Percentiles rank a stretch among this genome's conserved stretches.
Conservation (phyloP, 2,329 filamentous ascomycete species). For the Sporothrix brunneoviolacea region DNA sequence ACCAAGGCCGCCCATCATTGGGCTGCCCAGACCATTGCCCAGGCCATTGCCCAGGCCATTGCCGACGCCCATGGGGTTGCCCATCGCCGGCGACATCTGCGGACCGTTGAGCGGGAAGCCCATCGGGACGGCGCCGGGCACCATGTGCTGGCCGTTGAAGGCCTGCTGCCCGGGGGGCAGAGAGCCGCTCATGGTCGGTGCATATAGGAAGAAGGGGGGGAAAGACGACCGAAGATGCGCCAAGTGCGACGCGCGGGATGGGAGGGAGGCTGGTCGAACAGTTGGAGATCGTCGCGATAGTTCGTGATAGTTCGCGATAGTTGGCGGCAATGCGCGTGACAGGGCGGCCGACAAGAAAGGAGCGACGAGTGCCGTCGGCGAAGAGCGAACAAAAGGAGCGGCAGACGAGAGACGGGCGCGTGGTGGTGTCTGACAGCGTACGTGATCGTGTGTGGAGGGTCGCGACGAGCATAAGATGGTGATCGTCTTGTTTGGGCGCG, state of each 20-base stretch:
- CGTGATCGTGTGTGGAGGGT: no score
- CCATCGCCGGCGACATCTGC: slow-evolving; percentile 12
- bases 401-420: no score
- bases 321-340: no score
- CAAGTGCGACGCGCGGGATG: neutral
- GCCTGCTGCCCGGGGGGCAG: slow-evolving; percentile 34
- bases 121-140: slow-evolving; percentile 14
- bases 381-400: no score
- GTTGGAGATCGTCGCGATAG: neutral
- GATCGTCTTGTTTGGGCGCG: slow-evolving; percentile 5
- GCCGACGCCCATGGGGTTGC: slow-evolving; percentile 3
- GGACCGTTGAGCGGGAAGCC: slow-evolving; percentile 14
- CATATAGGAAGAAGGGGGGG: slow-evolving; percentile 18
- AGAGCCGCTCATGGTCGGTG: slow-evolving; percentile 34
- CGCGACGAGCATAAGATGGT: no score
- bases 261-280: no score
- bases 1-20: slow-evolving; percentile 2
- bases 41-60: neutral
- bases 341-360: neutral
- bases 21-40: neutral
- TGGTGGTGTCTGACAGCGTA: no score
- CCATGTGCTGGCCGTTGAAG: slow-evolving; percentile 31
- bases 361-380: no score
- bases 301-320: no score
- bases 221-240: neutral